phyloP scores from a whole-genome alignment of 441 rosid genomes.

The Mallotus japonicus region DNA sequence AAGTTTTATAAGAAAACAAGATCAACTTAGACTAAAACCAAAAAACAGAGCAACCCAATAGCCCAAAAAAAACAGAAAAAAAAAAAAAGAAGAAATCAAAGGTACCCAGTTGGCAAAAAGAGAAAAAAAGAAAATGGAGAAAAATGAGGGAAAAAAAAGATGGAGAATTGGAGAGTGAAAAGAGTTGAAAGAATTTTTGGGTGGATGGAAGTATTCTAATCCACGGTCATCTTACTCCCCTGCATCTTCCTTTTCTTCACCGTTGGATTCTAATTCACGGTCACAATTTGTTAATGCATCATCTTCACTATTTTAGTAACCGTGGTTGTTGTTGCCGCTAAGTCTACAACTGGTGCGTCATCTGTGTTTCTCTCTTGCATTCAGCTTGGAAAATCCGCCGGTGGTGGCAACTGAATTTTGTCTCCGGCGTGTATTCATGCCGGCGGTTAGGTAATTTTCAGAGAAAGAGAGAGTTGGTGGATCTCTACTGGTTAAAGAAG shows the following conservation, averaged over 20 bases:
- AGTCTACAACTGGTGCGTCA: too few relatives aligned
- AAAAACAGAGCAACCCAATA: constrained; percentile 18
- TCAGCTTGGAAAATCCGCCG: too few relatives aligned
- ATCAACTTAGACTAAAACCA: not conserved
- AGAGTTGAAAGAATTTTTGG: not conserved
- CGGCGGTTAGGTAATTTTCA: too few relatives aligned
- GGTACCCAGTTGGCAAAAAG: constrained; percentile 4
- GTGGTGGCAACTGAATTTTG: too few relatives aligned
- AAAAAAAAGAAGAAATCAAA: not conserved
- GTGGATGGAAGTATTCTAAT: constrained; percentile 38
- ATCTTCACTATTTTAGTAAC: not conserved
- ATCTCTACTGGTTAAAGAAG: too few relatives aligned
- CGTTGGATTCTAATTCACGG: constrained; percentile 11
- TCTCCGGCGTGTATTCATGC: too few relatives aligned
- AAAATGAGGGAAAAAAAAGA: constrained; percentile 14
- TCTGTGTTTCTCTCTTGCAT: too few relatives aligned
- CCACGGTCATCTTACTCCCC: constrained; percentile 37
- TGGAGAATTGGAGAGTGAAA: constrained; percentile 24
- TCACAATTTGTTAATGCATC: not conserved
- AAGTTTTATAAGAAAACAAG: constrained; percentile 20
- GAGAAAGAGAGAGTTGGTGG: too few relatives aligned
- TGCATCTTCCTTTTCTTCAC: not conserved
- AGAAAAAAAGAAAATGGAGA: constrained; percentile 6
- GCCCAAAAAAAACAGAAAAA: constrained; percentile 1
- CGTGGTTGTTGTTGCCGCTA: too few relatives aligned